A percentile compares a stretch with the other conserved stretches of the same genome.
These are phyloP conservation scores for Asterophora lycoperdoides DNA, from an alignment of 768 basidiomycete species.

Conservation along the genomic window DNA sequence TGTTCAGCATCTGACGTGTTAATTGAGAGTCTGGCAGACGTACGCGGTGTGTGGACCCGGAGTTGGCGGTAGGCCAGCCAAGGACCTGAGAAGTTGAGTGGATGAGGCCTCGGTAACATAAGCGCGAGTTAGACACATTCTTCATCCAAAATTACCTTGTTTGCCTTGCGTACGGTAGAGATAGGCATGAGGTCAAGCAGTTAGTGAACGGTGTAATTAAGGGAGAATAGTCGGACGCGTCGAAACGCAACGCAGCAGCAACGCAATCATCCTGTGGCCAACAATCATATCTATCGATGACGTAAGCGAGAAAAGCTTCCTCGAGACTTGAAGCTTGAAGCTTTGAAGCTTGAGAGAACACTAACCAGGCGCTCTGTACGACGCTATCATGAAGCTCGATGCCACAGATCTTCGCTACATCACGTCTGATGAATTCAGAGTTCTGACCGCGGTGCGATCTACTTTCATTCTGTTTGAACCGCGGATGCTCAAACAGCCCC, in stretches of 20 bases:
- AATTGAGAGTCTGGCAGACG: constrained; percentile 5
- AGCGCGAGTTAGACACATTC: background rate
- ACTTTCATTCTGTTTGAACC: background rate
- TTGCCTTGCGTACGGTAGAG: constrained; percentile 15
- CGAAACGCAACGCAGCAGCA: no score
- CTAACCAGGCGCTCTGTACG: background rate
- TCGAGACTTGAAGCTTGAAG: no score
- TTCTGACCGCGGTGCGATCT: constrained; percentile 79
- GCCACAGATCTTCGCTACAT: constrained; percentile 93
- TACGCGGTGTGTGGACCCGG: constrained; percentile 5
- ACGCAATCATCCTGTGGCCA: no score
- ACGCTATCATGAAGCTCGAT: constrained; percentile 80
- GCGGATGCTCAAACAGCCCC: constrained; percentile 3
- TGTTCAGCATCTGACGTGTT: background rate
- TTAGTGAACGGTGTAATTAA: background rate
- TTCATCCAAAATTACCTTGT: constrained; percentile 7
- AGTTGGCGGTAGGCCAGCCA: background rate
- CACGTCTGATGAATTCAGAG: constrained; percentile 88
- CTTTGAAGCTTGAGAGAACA: no score
- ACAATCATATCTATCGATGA: constrained; percentile 7
- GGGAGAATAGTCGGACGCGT: background rate
- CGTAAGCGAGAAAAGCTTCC: constrained; percentile 1
- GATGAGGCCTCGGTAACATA: constrained; percentile 13
- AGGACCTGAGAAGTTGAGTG: constrained; percentile 8
- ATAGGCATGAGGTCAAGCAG: constrained; percentile 1